Evolutionary conservation across 2,329 filamentous ascomycete genomes (phyloP), one percentile per base, ranked within the genome.

Genomic region (Botrytis galanthina): DNA sequence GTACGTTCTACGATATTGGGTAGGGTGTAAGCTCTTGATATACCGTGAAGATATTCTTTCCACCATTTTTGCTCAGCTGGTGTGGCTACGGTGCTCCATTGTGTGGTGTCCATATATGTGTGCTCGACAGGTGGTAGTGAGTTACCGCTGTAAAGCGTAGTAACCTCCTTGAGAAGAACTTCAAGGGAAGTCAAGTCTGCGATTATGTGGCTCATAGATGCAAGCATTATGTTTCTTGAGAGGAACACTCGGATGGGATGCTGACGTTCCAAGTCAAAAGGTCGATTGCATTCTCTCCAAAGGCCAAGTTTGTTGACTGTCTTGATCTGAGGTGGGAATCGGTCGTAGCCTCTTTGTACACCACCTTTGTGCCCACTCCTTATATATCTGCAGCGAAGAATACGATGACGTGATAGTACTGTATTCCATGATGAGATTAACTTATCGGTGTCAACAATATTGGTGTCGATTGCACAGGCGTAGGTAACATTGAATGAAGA

Each of bases 161-260:
- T 67, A 14, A 80, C 77, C 61, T 82, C 80, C 12, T 73, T 59
- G 12, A 82, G 74, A 3, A 83, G 62, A 20, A 78, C 72, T 12
- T 75, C 51, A 1, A 83, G 73, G 4, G 82, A 75, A 7, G 81
- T 82, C 8, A 79, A 75, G 73, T 83, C 82, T 69, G 77, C 78
- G 16, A 83, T 77, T 64, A 83, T 82, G 71, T 83, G 82, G 44
- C 77, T 79, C 61, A 78, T 69, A 3, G 78, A 71, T 29, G 80
- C 74, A 7, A 81, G 48, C 4, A 83, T 66, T 1, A 72, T 62
- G 12, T 75, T 66, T 29, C 59, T 42, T 1, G 79, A 77, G 16
- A 82, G 72, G 22, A 78, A 39, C 12, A 81, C 78, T 26, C 80
- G 78, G 60, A 82, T 77, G 1, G 77, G 78, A 37, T 76, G 62